Percentiles rank a stretch among this genome's conserved stretches.
Evolutionary conservation across 2,329 filamentous ascomycete genomes (phyloP).

Genomic region (Colletotrichum falcatum): DNA sequence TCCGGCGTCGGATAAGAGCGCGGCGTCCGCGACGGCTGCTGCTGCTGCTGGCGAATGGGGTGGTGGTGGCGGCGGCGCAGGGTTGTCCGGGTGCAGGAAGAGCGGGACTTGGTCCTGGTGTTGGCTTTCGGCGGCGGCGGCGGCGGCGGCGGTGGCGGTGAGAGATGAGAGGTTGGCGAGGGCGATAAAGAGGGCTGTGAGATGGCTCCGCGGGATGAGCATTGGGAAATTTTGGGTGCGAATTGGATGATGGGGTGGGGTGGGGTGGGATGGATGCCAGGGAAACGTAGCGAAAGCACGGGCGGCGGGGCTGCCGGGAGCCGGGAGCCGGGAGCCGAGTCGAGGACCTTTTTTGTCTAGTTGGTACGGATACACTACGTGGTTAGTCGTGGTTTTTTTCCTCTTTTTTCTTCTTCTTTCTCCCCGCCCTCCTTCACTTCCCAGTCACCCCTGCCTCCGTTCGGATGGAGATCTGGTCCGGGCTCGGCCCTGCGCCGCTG

Average conservation of each 20-base stretch:
- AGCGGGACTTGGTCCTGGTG: slow-evolving; percentile 16
- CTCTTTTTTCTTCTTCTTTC: neutral
- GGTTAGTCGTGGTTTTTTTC: neutral
- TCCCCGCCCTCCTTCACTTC: too few relatives aligned
- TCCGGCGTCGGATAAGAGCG: neutral
- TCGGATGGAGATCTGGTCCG: slow-evolving; percentile 5
- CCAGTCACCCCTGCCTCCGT: slow-evolving; percentile 1
- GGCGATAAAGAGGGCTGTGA: slow-evolving; percentile 8
- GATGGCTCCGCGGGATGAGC: slow-evolving; percentile 5
- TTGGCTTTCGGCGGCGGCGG: neutral
- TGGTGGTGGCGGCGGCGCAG: neutral
- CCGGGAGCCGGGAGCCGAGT: neutral
- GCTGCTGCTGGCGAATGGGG: too few relatives aligned
- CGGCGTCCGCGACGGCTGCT: slow-evolving; percentile 17
- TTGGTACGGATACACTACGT: neutral
- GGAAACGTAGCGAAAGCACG: slow-evolving; percentile 2
- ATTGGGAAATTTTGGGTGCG: slow-evolving; percentile 10
- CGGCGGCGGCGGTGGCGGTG: neutral
- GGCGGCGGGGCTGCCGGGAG: neutral
- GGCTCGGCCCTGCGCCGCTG: neutral
- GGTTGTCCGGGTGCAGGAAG: neutral
- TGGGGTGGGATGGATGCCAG: neutral
- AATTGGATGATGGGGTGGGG: neutral
- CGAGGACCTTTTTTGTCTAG: neutral
- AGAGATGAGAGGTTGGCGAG: neutral